Percentiles rank a stretch among this genome's conserved stretches.
phyloP scores from a whole-genome alignment of 352 stramenopile genomes.

The Pythium vanterpoolii region DNA sequence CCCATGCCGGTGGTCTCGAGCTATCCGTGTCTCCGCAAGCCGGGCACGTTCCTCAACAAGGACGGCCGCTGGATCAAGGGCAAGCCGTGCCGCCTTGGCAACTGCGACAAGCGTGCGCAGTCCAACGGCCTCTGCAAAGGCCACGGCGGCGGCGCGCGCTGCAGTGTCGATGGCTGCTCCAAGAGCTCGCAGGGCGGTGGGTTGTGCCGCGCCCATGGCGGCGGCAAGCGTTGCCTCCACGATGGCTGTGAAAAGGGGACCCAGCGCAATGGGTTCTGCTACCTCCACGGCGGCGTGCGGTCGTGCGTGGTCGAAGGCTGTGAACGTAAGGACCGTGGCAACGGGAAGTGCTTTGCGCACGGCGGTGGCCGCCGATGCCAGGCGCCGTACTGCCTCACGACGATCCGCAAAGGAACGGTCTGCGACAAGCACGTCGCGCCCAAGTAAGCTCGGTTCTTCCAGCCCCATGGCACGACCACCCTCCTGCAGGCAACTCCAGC shows the following conservation, averaged over 20 bases:
- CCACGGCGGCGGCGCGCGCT: conserved; percentile 77
- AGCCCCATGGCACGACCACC: no score
- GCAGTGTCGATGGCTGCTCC: conserved; percentile 63
- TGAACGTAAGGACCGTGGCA: conserved; percentile 82
- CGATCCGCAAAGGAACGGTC: conserved; percentile 56
- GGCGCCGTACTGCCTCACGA: conserved; percentile 56
- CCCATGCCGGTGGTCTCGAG: conserved; percentile 24
- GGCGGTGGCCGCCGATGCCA: conserved; percentile 72
- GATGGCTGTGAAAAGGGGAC: conserved; percentile 76
- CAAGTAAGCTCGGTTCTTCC: conserved; percentile 9
- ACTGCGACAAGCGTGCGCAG: conserved; percentile 75
- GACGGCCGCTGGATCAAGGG: conserved; percentile 87
- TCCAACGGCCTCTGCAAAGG: conserved; percentile 80
- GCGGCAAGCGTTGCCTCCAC: conserved; percentile 75
- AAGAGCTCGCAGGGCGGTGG: conserved; percentile 76
- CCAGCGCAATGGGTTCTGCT: conserved; percentile 80
- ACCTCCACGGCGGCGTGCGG: conserved; percentile 70
- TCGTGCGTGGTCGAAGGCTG: conserved; percentile 68
- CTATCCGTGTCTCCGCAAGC: conserved; percentile 54
- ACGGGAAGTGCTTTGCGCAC: conserved; percentile 80
- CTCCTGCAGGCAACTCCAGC: neutral
- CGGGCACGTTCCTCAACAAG: conserved; percentile 86
- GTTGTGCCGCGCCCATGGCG: conserved; percentile 72
- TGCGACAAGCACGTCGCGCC: conserved; percentile 37
- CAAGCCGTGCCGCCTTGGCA: conserved; percentile 71